A percentile compares a stretch with the other conserved stretches of the same genome.
These are phyloP conservation scores for Scheffersomyces titani DNA, from an alignment of 1,139 yeast species.

Conservation along the genomic window DNA sequence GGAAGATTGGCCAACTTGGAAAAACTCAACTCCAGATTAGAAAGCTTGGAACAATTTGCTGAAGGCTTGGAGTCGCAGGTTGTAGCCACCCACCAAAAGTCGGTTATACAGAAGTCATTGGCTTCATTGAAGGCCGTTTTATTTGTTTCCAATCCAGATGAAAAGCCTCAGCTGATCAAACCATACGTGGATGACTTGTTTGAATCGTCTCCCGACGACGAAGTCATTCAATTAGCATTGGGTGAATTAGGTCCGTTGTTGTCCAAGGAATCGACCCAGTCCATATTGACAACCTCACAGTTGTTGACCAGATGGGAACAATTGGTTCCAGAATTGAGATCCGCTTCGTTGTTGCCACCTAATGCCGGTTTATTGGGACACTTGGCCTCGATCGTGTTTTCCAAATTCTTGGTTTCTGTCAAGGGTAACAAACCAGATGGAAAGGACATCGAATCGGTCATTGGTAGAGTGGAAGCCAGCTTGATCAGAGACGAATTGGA, in stretches of 20 bases:
- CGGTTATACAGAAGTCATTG: constrained; percentile 58
- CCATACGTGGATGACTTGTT: constrained; percentile 53
- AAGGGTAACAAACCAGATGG: constrained; percentile 64
- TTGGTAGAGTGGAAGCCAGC: constrained; percentile 81
- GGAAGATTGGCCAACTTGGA: constrained; percentile 75
- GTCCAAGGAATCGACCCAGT: constrained; percentile 53
- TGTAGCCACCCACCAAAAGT: constrained; percentile 54
- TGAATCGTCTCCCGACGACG: constrained; percentile 43
- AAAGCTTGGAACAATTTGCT: constrained; percentile 60
- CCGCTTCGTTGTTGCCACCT: constrained; percentile 87
- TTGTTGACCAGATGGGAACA: constrained; percentile 71
- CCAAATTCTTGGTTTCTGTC: constrained; percentile 68
- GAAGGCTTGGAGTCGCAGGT: constrained; percentile 59
- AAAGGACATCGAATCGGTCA: constrained; percentile 82
- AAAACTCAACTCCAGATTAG: constrained; percentile 58
- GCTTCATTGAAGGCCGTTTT: constrained; percentile 54
- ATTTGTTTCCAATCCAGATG: constrained; percentile 24
- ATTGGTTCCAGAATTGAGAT: constrained; percentile 82
- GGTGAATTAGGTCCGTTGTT: constrained; percentile 42
- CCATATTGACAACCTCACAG: constrained; percentile 67
- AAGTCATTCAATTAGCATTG: constrained; percentile 38
- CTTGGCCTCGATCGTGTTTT: constrained; percentile 73
- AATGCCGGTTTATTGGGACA: constrained; percentile 96
- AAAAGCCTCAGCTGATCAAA: constrained; percentile 33
- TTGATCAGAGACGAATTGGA: constrained; percentile 78